Conservation (phyloP, 2,329 filamentous ascomycete species). For the Microdochium bolleyi region DNA sequence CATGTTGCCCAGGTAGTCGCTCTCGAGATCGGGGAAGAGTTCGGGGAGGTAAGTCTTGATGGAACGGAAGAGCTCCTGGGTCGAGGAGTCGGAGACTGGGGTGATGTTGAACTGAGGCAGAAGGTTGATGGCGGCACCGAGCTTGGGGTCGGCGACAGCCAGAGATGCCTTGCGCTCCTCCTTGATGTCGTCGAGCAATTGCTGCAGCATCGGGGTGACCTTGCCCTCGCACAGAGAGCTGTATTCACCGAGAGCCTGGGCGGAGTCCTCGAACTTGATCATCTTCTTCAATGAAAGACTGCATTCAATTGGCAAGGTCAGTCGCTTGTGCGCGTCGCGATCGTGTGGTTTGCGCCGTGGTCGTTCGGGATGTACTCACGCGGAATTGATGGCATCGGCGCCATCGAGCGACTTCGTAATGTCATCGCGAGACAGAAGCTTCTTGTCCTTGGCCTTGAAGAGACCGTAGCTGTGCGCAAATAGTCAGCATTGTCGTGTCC, state of each 20-base stretch:
- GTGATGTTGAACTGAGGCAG: slow-evolving; percentile 81
- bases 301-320: slow-evolving; percentile 7
- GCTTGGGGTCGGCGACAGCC: slow-evolving; percentile 87
- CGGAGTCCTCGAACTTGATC: slow-evolving; percentile 92
- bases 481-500: slow-evolving; percentile 10
- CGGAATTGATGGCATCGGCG: slow-evolving; percentile 76
- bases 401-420: slow-evolving; percentile 66
- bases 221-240: slow-evolving; percentile 86
- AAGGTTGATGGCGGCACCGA: slow-evolving; percentile 87
- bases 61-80: slow-evolving; percentile 85
- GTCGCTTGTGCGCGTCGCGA: slow-evolving; percentile 5
- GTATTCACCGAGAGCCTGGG: slow-evolving; percentile 83
- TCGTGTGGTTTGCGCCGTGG: not conserved
- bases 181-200: slow-evolving; percentile 82
- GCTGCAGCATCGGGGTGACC: slow-evolving; percentile 78
- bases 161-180: slow-evolving; percentile 96
- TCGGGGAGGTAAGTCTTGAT: slow-evolving; percentile 87
- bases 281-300: slow-evolving; percentile 96
- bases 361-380: slow-evolving; percentile 50
- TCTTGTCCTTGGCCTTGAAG: slow-evolving; percentile 98
- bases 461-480: slow-evolving; percentile 72
- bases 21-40: slow-evolving; percentile 79
- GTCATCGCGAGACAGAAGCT: slow-evolving; percentile 84
- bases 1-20: slow-evolving; percentile 88
- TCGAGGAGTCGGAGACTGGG: slow-evolving; percentile 71